Conservation (phyloP, 1,284 basidiomycete species). For the Tilletia caries region DNA sequence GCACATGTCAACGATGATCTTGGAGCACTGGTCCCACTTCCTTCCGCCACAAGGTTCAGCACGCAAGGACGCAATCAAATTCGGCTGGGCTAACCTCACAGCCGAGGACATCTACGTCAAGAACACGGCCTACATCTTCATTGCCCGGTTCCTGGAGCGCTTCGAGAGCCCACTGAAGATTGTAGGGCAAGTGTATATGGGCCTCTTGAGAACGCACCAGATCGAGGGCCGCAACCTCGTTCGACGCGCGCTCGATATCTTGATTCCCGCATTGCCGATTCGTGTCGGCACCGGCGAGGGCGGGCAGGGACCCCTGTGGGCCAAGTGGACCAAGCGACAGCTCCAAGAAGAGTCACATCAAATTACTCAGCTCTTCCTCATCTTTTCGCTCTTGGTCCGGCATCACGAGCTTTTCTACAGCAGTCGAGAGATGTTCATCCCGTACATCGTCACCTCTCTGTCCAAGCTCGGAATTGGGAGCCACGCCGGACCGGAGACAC, state of each 20-base stretch:
- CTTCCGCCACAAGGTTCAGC: conserved; percentile 65
- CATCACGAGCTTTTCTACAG: conserved; percentile 90
- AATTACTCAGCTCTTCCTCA: conserved; percentile 76
- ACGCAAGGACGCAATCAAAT: conserved; percentile 91
- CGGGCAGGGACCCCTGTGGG: conserved; percentile 71
- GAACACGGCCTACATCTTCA: conserved; percentile 86
- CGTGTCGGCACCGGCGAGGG: conserved; percentile 54
- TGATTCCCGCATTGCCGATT: conserved; percentile 77
- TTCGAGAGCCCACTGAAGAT: conserved; percentile 92
- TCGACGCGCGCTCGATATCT: conserved; percentile 81
- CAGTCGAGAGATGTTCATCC: conserved; percentile 88
- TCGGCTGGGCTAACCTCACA: conserved; percentile 84
- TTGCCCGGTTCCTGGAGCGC: conserved; percentile 87
- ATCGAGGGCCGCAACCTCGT: conserved; percentile 73
- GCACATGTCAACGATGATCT: conserved; percentile 82
- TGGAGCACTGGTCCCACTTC: conserved; percentile 75
- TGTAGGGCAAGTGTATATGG: conserved; percentile 87
- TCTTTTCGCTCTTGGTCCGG: conserved; percentile 88
- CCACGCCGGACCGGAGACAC: conserved; percentile 69
- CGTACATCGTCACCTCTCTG: conserved; percentile 87
- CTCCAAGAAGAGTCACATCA: conserved; percentile 81
- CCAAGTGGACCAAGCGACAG: conserved; percentile 78
- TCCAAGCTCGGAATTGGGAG: conserved; percentile 48
- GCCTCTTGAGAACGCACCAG: conserved; percentile 76
- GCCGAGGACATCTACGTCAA: conserved; percentile 84